phyloP scores from a whole-genome alignment of 2,329 filamentous ascomycete species.

The Penicillium sp. region DNA sequence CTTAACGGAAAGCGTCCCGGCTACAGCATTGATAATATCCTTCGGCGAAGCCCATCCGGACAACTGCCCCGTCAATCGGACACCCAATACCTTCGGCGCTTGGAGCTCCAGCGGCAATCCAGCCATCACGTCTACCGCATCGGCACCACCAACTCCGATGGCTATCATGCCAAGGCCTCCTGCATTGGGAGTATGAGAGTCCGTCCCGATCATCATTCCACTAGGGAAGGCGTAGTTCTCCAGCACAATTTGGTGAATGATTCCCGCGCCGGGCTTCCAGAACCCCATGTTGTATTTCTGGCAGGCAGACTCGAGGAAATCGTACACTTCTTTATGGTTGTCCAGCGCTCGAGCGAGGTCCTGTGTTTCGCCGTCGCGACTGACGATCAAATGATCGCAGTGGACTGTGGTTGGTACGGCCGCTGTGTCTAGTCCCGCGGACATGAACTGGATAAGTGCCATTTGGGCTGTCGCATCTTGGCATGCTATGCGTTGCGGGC shows the following conservation, averaged over 20 bases:
- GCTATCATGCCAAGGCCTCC: too few relatives aligned
- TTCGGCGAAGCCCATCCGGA: not conserved
- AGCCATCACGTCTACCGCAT: constrained; percentile 83
- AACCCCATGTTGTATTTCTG: constrained; percentile 98
- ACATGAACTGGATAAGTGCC: constrained; percentile 99
- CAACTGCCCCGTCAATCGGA: not conserved
- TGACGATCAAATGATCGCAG: constrained; percentile 97
- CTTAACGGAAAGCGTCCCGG: constrained; percentile 91
- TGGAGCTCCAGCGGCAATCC: constrained; percentile 94
- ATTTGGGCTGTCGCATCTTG: constrained; percentile 99
- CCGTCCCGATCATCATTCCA: constrained; percentile 56
- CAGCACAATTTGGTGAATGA: constrained; percentile 94
- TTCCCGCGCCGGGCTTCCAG: constrained; percentile 95
- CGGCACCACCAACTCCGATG: too few relatives aligned
- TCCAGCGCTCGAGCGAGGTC: constrained; percentile 78
- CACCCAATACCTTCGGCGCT: constrained; percentile 64
- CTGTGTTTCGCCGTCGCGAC: constrained; percentile 79
- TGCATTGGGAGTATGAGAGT: too few relatives aligned
- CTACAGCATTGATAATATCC: constrained; percentile 48
- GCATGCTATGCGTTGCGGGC: constrained; percentile 92
- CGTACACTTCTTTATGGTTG: constrained; percentile 97
- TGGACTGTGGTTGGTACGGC: constrained; percentile 90
- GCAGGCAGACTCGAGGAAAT: constrained; percentile 84
- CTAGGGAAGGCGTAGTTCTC: constrained; percentile 99
- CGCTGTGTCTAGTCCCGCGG: constrained; percentile 84